Percentiles rank a stretch among this genome's conserved stretches.
phyloP scores from a whole-genome alignment of 345 rosid species.

The Aquilaria sinensis region DNA sequence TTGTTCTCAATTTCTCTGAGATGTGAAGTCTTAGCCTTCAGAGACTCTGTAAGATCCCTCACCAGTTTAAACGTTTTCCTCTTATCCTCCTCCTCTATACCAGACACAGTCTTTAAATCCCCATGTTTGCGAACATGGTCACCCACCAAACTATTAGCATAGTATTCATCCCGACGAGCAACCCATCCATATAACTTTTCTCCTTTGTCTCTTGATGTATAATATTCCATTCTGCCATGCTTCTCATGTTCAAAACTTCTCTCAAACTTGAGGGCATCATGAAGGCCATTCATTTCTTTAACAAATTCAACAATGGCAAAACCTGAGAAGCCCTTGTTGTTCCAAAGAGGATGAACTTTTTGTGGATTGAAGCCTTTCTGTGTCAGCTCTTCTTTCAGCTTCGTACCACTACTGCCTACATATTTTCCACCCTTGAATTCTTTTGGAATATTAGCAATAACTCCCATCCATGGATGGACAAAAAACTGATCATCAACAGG shows the following conservation, averaged over 20 bases:
- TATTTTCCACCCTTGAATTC: slow-evolving; percentile 24
- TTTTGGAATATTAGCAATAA: slow-evolving; percentile 59
- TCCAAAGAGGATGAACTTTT: slow-evolving; percentile 59
- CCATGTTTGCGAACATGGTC: slow-evolving; percentile 40
- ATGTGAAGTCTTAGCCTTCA: slow-evolving; percentile 29
- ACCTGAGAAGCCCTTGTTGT: slow-evolving; percentile 46
- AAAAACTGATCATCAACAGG: slow-evolving; percentile 17
- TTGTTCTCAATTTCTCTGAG: slow-evolving; percentile 39
- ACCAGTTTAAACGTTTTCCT: slow-evolving; percentile 34
- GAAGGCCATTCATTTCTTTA: slow-evolving; percentile 52
- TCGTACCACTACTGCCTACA: slow-evolving; percentile 56
- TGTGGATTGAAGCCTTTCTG: slow-evolving; percentile 56
- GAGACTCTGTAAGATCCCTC: slow-evolving; percentile 29
- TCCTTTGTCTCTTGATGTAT: slow-evolving; percentile 19
- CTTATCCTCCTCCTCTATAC: slow-evolving; percentile 38
- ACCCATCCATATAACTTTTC: slow-evolving; percentile 59
- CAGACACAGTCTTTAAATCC: slow-evolving; percentile 49
- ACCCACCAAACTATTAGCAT: slow-evolving; percentile 26
- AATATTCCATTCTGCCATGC: slow-evolving; percentile 48
- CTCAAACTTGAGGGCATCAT: slow-evolving; percentile 51
- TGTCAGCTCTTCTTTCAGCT: slow-evolving; percentile 38
- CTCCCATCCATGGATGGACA: slow-evolving; percentile 69
- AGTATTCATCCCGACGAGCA: slow-evolving; percentile 52
- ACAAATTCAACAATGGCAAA: slow-evolving; percentile 59
- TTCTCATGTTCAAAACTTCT: slow-evolving; percentile 27